Base-by-base conservation (phyloP, 2,329 filamentous ascomycete genomes). In the Verruconis gallopava region DNA sequence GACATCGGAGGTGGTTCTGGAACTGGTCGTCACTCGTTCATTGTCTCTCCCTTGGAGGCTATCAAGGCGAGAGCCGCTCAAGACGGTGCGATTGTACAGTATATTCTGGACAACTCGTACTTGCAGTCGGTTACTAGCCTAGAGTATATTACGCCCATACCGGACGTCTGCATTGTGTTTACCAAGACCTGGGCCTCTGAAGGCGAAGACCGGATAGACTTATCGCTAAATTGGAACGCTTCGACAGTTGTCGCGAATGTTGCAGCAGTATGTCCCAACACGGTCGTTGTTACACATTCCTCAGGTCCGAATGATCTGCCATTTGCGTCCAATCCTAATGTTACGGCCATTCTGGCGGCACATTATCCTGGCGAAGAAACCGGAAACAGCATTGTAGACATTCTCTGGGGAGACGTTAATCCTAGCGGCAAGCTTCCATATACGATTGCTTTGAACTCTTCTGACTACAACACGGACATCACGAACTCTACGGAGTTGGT, bases 361-460 rank as follows among this genome's bases (percentile, higher is more conserved):
- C 40, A 56, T 55, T 42, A 42, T 36, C 40, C 88, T 0, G 85
- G 86, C 1, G 77, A 93, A 55, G 86, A 94, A 57, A 86, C 81
- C 33, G 88, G 88, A 5, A 80, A 83, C 47, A 84, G 86, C 0
- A 68, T 95, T 4, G 74, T 75, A 2, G 83, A 93, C 50, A 70
- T 94, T 1, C 64, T 94, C 2, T 84, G 89, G 44, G 88, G 86
- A 5, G 72, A 80, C 17, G 70, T 78, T 12, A 89, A 85, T 51
- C 79, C 79, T 0, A 85, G 76, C 39, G 86, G 88, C 13, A 79
- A 81, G 43, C 65, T 95, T 1, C 88, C 88, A 0, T 94, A 93
- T 60, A 93, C 85, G 0, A 81, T 42, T 18, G 30, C 40, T 3
- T 60, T 59, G 47, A 42, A 50, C 13, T 43, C 50, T 2, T 46